Base-by-base conservation (phyloP, 768 basidiomycete species). In the Kwoniella sp. region DNA sequence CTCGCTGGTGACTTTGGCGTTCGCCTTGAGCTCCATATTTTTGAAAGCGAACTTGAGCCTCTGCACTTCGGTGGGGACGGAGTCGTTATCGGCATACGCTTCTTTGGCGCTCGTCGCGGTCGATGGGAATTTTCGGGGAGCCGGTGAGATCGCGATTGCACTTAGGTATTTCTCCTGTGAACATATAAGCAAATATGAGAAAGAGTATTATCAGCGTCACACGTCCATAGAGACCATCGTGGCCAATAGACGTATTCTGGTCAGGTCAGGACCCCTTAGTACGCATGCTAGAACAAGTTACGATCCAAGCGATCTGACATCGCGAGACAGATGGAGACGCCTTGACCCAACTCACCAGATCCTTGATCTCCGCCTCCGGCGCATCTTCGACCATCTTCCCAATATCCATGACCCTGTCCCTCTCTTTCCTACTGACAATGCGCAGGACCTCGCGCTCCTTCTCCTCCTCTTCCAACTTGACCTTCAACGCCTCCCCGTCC, bases 1-100 rank as follows among this genome's bases (percentile, higher is more conserved):
- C n/a, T 83, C 82, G 0, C 73, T 61, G 12, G 78, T 81, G 55
- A 82, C 76, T 57, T 79, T 81, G 4, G 75, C 74, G 53, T 77
- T 74, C 4, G 70, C 67, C n/a, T 63, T 61, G 13, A 82, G 60
- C 9, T 54, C 59, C 65, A 81, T 71, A 8, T 66, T 61, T 29
- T 69, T 67, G 67, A 82, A 81, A 1, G 59, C 65, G 8, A 65
- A 47, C 28, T 72, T 69, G 12, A 82, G 67, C 13, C 70, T 38
- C 11, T 48, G 37, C 5, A 78, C 63, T 20, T 69, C 71, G 5
- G 59, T 51, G 13, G 72, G 51, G n/a, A 56, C 47, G 2, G 54
- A 41, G 41, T 63, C 68, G 23, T 57, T 25, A 20, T 68, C 67
- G n/a, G 73, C 57, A 50, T 73, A 73, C 5, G 65, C 62, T 30